Base-by-base conservation (phyloP, 2,329 filamentous ascomycete genomes). In the Aspergillus ruber region DNA sequence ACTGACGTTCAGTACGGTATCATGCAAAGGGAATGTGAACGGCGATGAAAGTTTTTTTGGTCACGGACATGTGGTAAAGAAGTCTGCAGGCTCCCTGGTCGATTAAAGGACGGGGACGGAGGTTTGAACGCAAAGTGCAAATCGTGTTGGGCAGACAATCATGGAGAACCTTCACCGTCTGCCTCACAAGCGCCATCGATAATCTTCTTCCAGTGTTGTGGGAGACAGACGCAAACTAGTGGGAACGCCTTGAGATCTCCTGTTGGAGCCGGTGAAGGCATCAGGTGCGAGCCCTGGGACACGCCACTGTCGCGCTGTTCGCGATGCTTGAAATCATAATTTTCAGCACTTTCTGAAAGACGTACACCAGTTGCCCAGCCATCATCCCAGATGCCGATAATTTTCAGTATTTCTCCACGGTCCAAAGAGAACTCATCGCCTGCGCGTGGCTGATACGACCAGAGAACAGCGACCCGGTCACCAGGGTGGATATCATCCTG, bases 341-440 rank as follows among this genome's bases (percentile, higher is more conserved):
- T 88, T 51, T 97, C 91, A 2, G 90, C 90, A 47, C 82, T 80
- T 59, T 95, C 88, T 46, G 85, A 79, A 47, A 95, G 74, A 63
- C 94, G 78, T 47, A 96, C 80, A 59, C 93, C 93, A 1, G 93
- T 98, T 9, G 93, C 93, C 93, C 93, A 98, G 42, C 93, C 93
- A 66, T 98, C 93, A 62, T 98, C 93, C 93, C 93, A 98, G 56
- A 98, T 98, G 52, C 93, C 93, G 27, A 97, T 86, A 12, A 98
- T 85, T 73, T 96, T 97, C 62, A 98, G 79, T 90, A 98, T 96
- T 64, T 98, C 93, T 46, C 93, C 93, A 49, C 93, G 83, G 61
- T 97, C 93, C 33, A 98, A 76, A 35, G 88, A 78, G 63, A 97
- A 97, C 64, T 98, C 93, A 61, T 98, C 93, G 25, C 84, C 82